Conservation (phyloP, 1,284 basidiomycete genomes). For the Rhodotorula sp. region DNA sequence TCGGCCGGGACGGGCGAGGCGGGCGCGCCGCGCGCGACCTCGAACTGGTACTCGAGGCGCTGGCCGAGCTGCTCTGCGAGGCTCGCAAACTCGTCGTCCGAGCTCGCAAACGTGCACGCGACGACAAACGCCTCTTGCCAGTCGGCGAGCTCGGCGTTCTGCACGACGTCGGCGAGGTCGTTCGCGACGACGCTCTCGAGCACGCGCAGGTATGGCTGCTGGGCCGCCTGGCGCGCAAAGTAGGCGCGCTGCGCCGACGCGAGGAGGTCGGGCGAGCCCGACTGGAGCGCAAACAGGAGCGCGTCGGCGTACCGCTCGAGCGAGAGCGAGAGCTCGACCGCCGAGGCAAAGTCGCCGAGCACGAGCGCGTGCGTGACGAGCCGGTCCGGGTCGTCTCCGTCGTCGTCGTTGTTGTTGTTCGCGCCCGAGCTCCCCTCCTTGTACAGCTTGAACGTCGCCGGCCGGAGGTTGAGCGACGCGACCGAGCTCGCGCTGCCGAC, state of each 20-base stretch:
- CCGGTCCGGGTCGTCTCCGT: constrained; percentile 76
- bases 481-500: constrained; percentile 83
- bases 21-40: constrained; percentile 55
- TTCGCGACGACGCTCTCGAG: constrained; percentile 94
- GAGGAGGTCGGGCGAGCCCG: constrained; percentile 83
- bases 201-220: constrained; percentile 81
- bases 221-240: constrained; percentile 75
- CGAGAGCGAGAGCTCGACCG: constrained; percentile 87
- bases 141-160: constrained; percentile 90
- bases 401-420: constrained; percentile 56
- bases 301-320: constrained; percentile 91
- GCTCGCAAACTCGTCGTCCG: constrained; percentile 70
- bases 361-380: constrained; percentile 91
- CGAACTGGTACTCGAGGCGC: constrained; percentile 81
- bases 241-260: constrained; percentile 89
- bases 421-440: background rate
- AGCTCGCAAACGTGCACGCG: constrained; percentile 86
- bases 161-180: constrained; percentile 88
- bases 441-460: constrained; percentile 87
- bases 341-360: constrained; percentile 88
- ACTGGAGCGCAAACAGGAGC: constrained; percentile 82
- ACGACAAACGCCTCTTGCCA: constrained; percentile 99
- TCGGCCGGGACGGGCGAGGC: constrained; percentile 51
- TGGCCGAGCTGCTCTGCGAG: constrained; percentile 90
- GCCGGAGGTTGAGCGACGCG: constrained; percentile 65